phyloP scores from a whole-genome alignment of 1,139 yeast genomes.

The Candida tropicalis region DNA sequence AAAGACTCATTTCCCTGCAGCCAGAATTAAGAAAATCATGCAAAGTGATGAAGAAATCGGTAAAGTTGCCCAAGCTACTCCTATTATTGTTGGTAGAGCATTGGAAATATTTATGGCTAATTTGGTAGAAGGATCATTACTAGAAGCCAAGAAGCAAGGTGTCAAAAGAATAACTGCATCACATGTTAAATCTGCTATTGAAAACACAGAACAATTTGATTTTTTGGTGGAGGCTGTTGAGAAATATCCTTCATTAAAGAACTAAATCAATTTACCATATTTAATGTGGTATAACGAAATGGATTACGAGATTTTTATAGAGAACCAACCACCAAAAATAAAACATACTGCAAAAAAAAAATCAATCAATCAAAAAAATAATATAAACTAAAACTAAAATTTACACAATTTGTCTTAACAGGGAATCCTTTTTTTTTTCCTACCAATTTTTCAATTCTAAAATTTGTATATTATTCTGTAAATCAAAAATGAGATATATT shows the following conservation, averaged over 20 bases:
- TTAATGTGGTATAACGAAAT: not conserved
- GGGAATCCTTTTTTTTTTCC: not conserved
- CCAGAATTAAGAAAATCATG: constrained; percentile 94
- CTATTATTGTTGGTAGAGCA: constrained; percentile 94
- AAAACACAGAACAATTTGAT: constrained; percentile 88
- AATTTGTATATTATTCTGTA: not conserved
- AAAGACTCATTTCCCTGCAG: constrained; percentile 96
- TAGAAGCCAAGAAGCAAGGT: constrained; percentile 75
- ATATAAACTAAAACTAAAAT: not conserved
- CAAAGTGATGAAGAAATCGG: constrained; percentile 98
- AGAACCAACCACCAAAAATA: not conserved
- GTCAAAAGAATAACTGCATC: constrained; percentile 82
- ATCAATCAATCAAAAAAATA: not conserved
- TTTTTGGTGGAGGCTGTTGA: constrained; percentile 76
- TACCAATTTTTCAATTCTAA: constrained; percentile 1
- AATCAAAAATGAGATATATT: not conserved
- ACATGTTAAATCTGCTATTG: constrained; percentile 82
- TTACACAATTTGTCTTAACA: not conserved
- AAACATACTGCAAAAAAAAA: not conserved
- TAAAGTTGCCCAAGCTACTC: constrained; percentile 98
- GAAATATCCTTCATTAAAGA: constrained; percentile 53
- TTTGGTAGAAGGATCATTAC: constrained; percentile 80
- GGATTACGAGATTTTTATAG: constrained; percentile 1
- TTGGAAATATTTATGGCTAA: constrained; percentile 90
- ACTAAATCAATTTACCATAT: too few species aligned